Percentiles rank a stretch among this genome's conserved stretches.
phyloP scores from a whole-genome alignment of 306 rosid species.

The Lotus japonicus region DNA sequence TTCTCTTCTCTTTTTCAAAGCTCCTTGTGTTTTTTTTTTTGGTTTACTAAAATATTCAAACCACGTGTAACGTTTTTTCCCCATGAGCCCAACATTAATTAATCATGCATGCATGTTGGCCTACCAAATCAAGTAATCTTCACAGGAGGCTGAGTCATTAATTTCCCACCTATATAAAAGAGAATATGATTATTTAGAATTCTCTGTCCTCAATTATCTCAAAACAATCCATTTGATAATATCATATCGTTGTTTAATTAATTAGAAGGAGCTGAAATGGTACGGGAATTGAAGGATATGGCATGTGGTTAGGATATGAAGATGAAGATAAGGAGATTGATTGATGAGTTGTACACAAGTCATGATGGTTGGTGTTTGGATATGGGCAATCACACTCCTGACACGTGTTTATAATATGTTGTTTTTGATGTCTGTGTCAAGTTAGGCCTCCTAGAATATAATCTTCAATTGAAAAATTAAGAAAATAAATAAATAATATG shows the following conservation, averaged over 20 bases:
- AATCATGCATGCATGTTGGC: not conserved
- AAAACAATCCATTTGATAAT: not conserved
- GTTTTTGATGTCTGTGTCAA: not conserved
- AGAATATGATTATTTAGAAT: not conserved
- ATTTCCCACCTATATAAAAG: not conserved
- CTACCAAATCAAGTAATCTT: too few species aligned
- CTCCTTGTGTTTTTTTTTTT: conserved; percentile 3
- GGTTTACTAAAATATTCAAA: too few species aligned
- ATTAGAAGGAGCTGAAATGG: conserved; percentile 9
- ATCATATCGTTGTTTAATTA: not conserved
- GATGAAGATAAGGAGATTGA: conserved; percentile 46
- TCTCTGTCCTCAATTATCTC: not conserved
- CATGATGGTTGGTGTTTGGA: conserved; percentile 29
- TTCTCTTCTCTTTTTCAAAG: not conserved
- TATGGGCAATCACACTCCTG: conserved; percentile 21
- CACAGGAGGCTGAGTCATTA: not conserved
- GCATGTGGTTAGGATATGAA: not conserved
- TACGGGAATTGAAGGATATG: not conserved
- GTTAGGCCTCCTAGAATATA: conserved; percentile 1
- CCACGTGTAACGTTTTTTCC: not conserved
- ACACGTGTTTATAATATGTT: conserved; percentile 27
- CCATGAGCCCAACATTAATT: not conserved
- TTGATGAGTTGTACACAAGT: conserved; percentile 18
- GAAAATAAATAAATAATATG: not conserved
- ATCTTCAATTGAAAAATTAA: not conserved